A percentile compares a stretch with the other conserved stretches of the same genome.
Conservation (phyloP, 768 basidiomycete species). For the Leccinum rimulosum region DNA sequence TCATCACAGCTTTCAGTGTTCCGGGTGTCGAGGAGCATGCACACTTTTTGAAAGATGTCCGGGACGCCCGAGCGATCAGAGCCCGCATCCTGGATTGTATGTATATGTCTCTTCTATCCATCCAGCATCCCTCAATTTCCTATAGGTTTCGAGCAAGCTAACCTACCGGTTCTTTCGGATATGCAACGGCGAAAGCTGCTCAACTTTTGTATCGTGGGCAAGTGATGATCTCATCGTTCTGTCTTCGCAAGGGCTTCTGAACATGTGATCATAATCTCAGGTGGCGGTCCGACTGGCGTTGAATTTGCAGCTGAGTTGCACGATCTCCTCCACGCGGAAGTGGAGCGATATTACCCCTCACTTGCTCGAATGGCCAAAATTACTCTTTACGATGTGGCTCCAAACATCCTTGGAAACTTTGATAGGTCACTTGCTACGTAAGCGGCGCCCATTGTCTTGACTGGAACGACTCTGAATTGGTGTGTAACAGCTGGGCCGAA, state of each 20-base stretch:
- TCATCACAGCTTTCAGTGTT: constrained; percentile 54
- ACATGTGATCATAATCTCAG: constrained; percentile 30
- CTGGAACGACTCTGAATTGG: constrained; percentile 2
- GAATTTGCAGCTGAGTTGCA: constrained; percentile 84
- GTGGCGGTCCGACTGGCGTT: constrained; percentile 77
- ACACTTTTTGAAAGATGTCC: constrained; percentile 78
- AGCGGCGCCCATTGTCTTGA: constrained; percentile 14
- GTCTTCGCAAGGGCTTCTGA: constrained; percentile 2
- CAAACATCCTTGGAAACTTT: constrained; percentile 71
- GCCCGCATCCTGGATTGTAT: constrained; percentile 71
- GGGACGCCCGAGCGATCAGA: constrained; percentile 71
- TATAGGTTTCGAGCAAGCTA: constrained; percentile 80
- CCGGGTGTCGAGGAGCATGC: constrained; percentile 81
- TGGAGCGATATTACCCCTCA: constrained; percentile 56
- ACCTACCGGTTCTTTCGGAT: constrained; percentile 75
- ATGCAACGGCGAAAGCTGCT: constrained; percentile 71
- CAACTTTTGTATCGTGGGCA: constrained; percentile 85
- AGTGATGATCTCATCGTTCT: constrained; percentile 21
- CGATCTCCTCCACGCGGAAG: constrained; percentile 70
- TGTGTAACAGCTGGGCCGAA: constrained; percentile 54
- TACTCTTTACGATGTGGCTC: constrained; percentile 80
- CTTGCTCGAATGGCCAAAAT: constrained; percentile 67
- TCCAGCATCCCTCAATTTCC: neutral
- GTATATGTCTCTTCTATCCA: constrained; percentile 9
- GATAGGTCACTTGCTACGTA: constrained; percentile 65